Evolutionary conservation across 371 early-diverging fungal genomes (phyloP), one percentile per base, ranked within the genome.

Genomic region (Entomophthora muscae): DNA sequence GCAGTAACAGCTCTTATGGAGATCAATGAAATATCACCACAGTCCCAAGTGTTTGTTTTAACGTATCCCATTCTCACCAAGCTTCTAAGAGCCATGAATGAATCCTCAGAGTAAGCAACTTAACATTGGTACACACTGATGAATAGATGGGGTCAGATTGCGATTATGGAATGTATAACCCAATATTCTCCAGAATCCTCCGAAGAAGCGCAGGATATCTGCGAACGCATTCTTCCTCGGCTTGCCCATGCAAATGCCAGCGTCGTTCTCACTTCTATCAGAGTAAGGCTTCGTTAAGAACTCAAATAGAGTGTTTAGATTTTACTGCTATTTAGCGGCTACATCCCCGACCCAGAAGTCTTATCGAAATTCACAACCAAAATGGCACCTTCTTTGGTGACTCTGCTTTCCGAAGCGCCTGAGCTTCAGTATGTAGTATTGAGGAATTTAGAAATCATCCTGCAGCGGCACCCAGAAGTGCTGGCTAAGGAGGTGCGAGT

Each of bases 381-480:
- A 68, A 82, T 94, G 77, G 88, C 90, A 0, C 94, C 97, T 56
- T 94, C 97, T 13, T 74, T 91, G 78, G 90, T 95, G 31, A 93
- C 97, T 0, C 73, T 95, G 31, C 74, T 96, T 52, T 84, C 91
- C 7, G 83, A 84, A 42, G 84, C 82, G 52, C 89, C 92, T 28
- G 97, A 96, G 73, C 86, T 96, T 24, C 95, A 95, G 71, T 96
- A 89, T 69, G 90, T 94, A 31, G 91, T 92, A 13, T 75, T 95
- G 64, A 80, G 92, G 61, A 96, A 95, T 69, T 92, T 95, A 61
- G 78, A 81, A 54, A 70, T 96, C 24, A 85, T 96, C 57, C 75
- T 95, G 57, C 90, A 95, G 70, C 71, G 79, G 62, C 78, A 82
- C 32, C 90, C 90, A 0, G 86, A 86, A 56, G 77, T 95, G 56